A percentile compares a stretch with the other conserved stretches of the same genome.
Evolutionary conservation across 148 eudicot genomes (phyloP).

Genomic region (Mesembryanthemum crystallinum): DNA sequence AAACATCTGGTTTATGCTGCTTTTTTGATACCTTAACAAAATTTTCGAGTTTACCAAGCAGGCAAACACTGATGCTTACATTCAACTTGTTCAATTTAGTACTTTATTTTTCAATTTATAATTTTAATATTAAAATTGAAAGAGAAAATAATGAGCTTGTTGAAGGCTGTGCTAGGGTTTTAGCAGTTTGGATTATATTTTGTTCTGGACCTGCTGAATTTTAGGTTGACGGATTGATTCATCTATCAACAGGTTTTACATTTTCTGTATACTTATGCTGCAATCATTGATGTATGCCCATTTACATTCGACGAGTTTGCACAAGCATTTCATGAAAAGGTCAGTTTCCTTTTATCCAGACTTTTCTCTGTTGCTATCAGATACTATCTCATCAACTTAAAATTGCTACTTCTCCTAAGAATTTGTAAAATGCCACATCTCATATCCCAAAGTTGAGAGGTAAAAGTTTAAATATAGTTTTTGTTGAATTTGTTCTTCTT

Average conservation of each 20-base stretch:
- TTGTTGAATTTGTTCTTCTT: background rate
- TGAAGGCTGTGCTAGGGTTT: conserved; percentile 4
- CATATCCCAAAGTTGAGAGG: background rate
- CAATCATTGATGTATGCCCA: conserved; percentile 46
- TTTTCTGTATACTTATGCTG: conserved; percentile 80
- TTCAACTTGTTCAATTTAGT: background rate
- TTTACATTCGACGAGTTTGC: conserved; percentile 87
- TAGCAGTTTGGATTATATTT: background rate
- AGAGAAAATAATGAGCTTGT: background rate
- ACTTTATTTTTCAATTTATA: background rate
- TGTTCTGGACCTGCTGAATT: background rate
- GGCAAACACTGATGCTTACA: conserved; percentile 5
- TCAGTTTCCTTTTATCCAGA: conserved; percentile 24
- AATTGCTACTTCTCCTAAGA: background rate
- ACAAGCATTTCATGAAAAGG: conserved; percentile 79
- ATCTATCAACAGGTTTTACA: conserved; percentile 63
- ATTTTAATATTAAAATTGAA: background rate
- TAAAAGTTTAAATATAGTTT: conserved; percentile 5
- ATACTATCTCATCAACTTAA: conserved; percentile 2
- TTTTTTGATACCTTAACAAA: background rate
- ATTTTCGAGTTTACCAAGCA: background rate
- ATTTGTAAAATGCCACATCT: background rate
- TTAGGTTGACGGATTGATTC: conserved; percentile 16
- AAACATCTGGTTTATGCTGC: background rate
- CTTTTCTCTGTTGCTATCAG: background rate